Evolutionary conservation across 257 asterid genomes (phyloP).

Genomic region (Solanum paucissectum): DNA sequence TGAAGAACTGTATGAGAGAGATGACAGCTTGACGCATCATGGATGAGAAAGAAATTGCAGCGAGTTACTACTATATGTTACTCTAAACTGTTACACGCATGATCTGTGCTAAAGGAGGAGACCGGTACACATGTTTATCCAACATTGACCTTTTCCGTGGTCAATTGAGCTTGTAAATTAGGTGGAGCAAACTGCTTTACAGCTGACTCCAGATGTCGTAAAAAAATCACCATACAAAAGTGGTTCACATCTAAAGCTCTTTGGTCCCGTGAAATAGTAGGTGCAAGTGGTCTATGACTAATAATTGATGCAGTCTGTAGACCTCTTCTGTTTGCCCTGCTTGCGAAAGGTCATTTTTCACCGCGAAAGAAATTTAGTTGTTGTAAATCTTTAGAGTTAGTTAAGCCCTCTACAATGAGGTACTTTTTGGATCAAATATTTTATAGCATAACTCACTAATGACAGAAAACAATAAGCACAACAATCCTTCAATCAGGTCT

Average conservation of each 20-base stretch:
- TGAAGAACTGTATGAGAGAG: no score
- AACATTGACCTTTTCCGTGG: slow-evolving; percentile 30
- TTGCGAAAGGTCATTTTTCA: slow-evolving; percentile 51
- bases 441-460: slow-evolving; percentile 54
- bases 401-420: not conserved
- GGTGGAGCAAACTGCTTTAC: slow-evolving; percentile 76
- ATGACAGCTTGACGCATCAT: no score
- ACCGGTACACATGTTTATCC: no score
- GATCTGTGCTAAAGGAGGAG: no score
- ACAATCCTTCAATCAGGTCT: slow-evolving; percentile 71
- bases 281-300: slow-evolving; percentile 33
- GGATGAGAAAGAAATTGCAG: no score
- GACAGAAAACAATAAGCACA: slow-evolving; percentile 73
- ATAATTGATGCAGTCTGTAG: slow-evolving; percentile 35
- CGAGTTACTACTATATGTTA: no score
- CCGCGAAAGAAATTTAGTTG: slow-evolving; percentile 64
- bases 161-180: slow-evolving; percentile 44
- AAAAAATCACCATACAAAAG: slow-evolving; percentile 31
- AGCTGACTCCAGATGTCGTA: slow-evolving; percentile 64
- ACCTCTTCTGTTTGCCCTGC: slow-evolving; percentile 45
- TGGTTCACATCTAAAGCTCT: slow-evolving; percentile 33
- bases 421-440: not conserved
- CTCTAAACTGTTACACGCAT: no score
- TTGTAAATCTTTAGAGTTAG: slow-evolving; percentile 12
- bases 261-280: slow-evolving; percentile 36